Evolutionary conservation across 768 basidiomycete species (phyloP), one percentile per base, ranked within the genome.

Genomic region (Pholiota conissans): DNA sequence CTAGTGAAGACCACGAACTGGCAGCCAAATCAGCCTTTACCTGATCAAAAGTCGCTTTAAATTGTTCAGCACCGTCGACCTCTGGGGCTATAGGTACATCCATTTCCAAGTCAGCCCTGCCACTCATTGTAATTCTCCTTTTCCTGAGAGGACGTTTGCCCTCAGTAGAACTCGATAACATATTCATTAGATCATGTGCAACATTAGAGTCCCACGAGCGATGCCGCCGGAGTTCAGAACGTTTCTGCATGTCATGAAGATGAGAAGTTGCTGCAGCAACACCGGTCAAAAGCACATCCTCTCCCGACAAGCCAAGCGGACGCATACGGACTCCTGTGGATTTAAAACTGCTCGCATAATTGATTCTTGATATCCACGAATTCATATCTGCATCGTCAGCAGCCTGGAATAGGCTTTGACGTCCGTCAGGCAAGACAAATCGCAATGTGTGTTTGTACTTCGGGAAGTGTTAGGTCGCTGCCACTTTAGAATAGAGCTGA

Each of bases 321-420:
- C 95, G 84, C 84, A 97, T 93, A 45, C 84, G 80, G 34, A 98
- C 78, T 9, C 89, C 89, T 14, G 86, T 81, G 1, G 92, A 86
- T 73, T 89, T 94, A 83, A 97, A 98, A 5, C 92, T 79, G 57
- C 93, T 89, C 2, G 94, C 94, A 68, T 97, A 98, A 73, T 99
- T 99, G 67, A 98, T 93, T 29, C 81, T 79, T 13, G 89, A 81
- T 60, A 98, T 86, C 97, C 97, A 99, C 61, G 88, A 84, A 64
- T 95, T 89, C 76, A 92, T 81, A 57, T 95, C 91, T 42, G 75
- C 70, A 58, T 87, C 86, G 64, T 83, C 79, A 11, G 77, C 66
- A 5, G 90, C 82, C 67, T 93, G 92, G 18, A 98, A 78, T 34
- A 98, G 82, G 58, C 89, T 84, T 63, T 93, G 90, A 0, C 92